These are phyloP conservation scores for Monascus ruber DNA, from an alignment of 2,329 filamentous ascomycete species.

Conservation along the genomic window DNA sequence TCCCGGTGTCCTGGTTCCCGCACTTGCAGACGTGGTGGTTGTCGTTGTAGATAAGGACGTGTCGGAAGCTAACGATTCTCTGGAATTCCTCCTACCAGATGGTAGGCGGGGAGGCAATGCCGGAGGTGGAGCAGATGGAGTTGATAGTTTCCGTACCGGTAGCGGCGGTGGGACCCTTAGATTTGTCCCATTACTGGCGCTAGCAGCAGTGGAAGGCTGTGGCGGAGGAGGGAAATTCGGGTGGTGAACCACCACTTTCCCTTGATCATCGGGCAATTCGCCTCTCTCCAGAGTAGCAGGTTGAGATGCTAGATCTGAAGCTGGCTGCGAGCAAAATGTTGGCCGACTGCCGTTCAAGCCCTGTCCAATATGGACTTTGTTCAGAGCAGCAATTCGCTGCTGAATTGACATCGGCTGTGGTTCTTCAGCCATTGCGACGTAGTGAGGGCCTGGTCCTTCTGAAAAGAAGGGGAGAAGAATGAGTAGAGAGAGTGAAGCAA, in stretches of 20 bases:
- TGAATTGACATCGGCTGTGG: conserved; percentile 33
- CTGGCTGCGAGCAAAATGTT: conserved; percentile 11
- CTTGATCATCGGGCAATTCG: too few species aligned
- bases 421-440: conserved; percentile 28
- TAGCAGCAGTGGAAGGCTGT: background rate
- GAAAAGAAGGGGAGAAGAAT: background rate
- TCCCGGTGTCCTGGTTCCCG: conserved; percentile 25
- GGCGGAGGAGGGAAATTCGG: background rate
- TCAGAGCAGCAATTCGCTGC: conserved; percentile 35
- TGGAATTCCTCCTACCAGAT: conserved; percentile 29
- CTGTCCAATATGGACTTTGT: conserved; percentile 31
- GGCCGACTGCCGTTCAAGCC: conserved; percentile 19
- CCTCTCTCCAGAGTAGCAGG: conserved; percentile 9
- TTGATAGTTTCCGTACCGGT: too few species aligned
- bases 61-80: conserved; percentile 43
- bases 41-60: conserved; percentile 40
- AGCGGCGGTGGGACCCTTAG: too few species aligned
- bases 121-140: conserved; percentile 20
- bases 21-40: conserved; percentile 30
- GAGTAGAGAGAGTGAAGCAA: background rate
- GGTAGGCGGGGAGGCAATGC: conserved; percentile 36
- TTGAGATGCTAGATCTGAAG: conserved; percentile 14
- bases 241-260: too few species aligned
- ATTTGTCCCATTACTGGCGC: too few species aligned
- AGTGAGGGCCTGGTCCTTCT: background rate